Conservation (phyloP, 192 early-diverging fungal species). For the Umbelopsis vinacea region DNA sequence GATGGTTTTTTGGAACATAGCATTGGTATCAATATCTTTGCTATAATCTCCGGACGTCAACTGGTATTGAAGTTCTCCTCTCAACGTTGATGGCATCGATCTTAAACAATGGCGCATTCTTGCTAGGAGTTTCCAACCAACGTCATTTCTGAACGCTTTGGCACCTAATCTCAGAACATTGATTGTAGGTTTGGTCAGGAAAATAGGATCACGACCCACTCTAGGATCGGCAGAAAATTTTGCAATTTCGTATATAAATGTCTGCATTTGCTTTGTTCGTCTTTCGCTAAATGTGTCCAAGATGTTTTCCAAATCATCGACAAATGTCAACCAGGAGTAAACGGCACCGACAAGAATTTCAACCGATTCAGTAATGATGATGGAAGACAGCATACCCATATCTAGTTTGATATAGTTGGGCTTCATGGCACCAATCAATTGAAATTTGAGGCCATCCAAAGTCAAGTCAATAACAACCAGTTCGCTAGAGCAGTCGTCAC, state of each 20-base stretch:
- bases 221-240: slow-evolving; percentile 43
- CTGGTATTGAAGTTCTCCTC: slow-evolving; percentile 43
- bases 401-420: slow-evolving; percentile 53
- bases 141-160: slow-evolving; percentile 64
- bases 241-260: slow-evolving; percentile 57
- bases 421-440: slow-evolving; percentile 50
- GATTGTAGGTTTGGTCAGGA: slow-evolving; percentile 64
- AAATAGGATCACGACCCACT: slow-evolving; percentile 64
- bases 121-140: slow-evolving; percentile 75
- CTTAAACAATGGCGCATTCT: slow-evolving; percentile 66
- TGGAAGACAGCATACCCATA: slow-evolving; percentile 50
- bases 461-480: slow-evolving; percentile 55
- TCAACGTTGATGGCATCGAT: slow-evolving; percentile 40
- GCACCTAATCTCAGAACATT: slow-evolving; percentile 65
- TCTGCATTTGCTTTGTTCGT: slow-evolving; percentile 58
- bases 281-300: slow-evolving; percentile 52
- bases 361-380: slow-evolving; percentile 70
- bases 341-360: slow-evolving; percentile 75
- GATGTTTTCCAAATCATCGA: slow-evolving; percentile 57
- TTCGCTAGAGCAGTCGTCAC: slow-evolving; percentile 37
- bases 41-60: slow-evolving; percentile 45
- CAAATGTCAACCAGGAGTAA: slow-evolving; percentile 68
- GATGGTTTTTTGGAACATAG: slow-evolving; percentile 53
- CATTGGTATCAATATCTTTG: slow-evolving; percentile 39
- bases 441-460: slow-evolving; percentile 46